Evolutionary conservation across 768 basidiomycete species (phyloP), one percentile per base, ranked within the genome.

Genomic region (Agrocybe chaxingu): DNA sequence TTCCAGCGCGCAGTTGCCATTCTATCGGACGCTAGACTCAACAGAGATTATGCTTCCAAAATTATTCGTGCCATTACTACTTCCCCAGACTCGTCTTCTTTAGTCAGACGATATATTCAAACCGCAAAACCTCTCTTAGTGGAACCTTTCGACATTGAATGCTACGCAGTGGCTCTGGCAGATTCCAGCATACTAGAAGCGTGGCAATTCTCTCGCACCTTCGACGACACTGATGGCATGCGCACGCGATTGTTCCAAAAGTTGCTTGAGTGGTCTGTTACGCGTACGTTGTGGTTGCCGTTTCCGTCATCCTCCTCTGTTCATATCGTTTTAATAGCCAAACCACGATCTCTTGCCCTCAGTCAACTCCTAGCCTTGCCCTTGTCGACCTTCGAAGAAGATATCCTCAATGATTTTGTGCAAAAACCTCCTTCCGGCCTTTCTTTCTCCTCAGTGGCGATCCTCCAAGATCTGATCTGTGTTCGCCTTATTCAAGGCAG

Each of bases 401-500:
- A 70, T 0, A 64, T 79, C 13, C 63, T 92, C 6, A 77, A 83
- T 41, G 52, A 67, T 0, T 82, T 81, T 54, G 85, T 85, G 4
- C 72, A 83, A 8, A 71, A 80, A 10, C 80, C 83, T 2, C 78
- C 85, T 2, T 51, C 68, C 4, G 53, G 69, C 0, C 66, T 84
- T 8, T 70, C 82, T 1, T 54, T 74, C 7, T 57, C 74, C 1
- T 78, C 81, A 2, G 63, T 84, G 19, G 74, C 82, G 4, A 70
- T 80, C 10, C 64, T 92, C 0, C 89, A 89, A 62, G 87, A 92
- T 54, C 76, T 92, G n/a, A 74, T 89, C 29, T 89, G 85, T 53
- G 80, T 87, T 11, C 84, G 91, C 8, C 78, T 92, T 7, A 78
- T 92, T 32, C 85, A 89, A 60, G 76, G 73, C 2, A 90, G 89